Percentiles rank a stretch among this genome's conserved stretches.
These are phyloP conservation scores for Nicotiana benthamiana DNA, from an alignment of 257 asterid genomes.

Conservation along the genomic window DNA sequence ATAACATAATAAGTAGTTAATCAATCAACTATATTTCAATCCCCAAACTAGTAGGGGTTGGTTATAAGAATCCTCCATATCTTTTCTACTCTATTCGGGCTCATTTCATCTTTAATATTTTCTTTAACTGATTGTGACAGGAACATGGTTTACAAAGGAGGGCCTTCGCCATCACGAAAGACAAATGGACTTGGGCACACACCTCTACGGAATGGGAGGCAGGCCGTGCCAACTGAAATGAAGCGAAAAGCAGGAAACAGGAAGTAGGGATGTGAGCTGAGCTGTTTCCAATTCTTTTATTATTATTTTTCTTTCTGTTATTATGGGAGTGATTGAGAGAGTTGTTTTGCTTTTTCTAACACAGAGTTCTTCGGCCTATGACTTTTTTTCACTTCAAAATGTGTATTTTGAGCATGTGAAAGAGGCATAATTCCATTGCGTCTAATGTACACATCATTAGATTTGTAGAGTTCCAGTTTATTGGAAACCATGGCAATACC, in stretches of 20 bases:
- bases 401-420: conserved; percentile 17
- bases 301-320: background rate
- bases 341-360: conserved; percentile 19
- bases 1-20: background rate
- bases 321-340: conserved; percentile 23
- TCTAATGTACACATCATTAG: conserved; percentile 19
- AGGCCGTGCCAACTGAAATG: conserved; percentile 29
- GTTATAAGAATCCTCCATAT: background rate
- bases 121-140: conserved; percentile 24
- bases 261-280: conserved; percentile 32
- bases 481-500: background rate
- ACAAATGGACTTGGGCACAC: conserved; percentile 36
- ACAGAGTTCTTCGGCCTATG: background rate
- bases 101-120: background rate
- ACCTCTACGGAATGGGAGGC: conserved; percentile 44
- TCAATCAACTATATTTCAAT: background rate
- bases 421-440: conserved; percentile 56
- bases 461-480: background rate
- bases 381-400: background rate
- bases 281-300: conserved; percentile 17
- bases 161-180: conserved; percentile 63
- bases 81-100: background rate
- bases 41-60: background rate
- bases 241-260: conserved; percentile 63
- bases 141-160: conserved; percentile 50